A percentile compares a stretch with the other conserved stretches of the same genome.
These are phyloP conservation scores for Zizania latifolia DNA, from an alignment of 176 grass and related monocot species.

Conservation along the genomic window DNA sequence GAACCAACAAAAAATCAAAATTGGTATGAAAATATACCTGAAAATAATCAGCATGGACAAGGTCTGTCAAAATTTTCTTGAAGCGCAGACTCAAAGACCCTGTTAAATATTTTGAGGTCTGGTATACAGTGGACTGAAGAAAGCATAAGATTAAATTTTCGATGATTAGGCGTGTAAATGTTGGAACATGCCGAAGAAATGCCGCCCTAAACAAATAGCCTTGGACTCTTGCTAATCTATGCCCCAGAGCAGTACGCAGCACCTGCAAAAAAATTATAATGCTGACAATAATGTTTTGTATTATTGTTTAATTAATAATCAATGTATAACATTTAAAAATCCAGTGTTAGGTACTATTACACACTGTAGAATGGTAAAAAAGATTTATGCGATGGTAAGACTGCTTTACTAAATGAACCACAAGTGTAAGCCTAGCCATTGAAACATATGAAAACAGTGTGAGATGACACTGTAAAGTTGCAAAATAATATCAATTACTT, in stretches of 20 bases:
- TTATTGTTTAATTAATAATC: slow-evolving; percentile 1
- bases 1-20: not conserved
- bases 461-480: not conserved
- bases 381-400: not conserved
- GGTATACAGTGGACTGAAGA: slow-evolving; percentile 76
- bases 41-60: slow-evolving; percentile 90
- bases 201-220: slow-evolving; percentile 93
- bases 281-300: slow-evolving; percentile 5
- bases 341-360: not conserved
- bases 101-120: slow-evolving; percentile 88
- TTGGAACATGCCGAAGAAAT: slow-evolving; percentile 83
- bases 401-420: not conserved
- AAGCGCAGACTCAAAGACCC: slow-evolving; percentile 71
- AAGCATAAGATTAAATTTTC: slow-evolving; percentile 91
- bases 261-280: slow-evolving; percentile 46
- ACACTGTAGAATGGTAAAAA: not conserved
- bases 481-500: not conserved
- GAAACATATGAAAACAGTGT: slow-evolving; percentile 4
- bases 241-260: slow-evolving; percentile 81
- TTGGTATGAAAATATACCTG: slow-evolving; percentile 44
- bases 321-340: not conserved
- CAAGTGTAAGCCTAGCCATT: not conserved
- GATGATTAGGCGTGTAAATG: slow-evolving; percentile 68
- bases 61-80: slow-evolving; percentile 95
- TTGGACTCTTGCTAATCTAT: slow-evolving; percentile 91